A percentile compares a stretch with the other conserved stretches of the same genome.
Evolutionary conservation across 179 eudicot species (phyloP).

Genomic region (Corrigiola litoralis): DNA sequence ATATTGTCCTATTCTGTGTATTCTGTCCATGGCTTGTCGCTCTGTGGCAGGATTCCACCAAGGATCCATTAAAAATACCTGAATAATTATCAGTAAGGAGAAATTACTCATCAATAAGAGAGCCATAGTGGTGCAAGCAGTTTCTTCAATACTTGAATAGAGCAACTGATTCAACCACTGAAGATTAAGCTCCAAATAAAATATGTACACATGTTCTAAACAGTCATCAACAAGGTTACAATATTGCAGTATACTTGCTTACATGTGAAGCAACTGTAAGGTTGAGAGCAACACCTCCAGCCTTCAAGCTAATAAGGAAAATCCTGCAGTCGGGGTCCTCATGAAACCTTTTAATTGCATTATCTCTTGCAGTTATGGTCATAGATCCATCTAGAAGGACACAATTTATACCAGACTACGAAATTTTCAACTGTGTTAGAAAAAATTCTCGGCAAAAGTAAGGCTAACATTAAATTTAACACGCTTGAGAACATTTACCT

Average conservation of each 20-base stretch:
- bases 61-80: slow-evolving; percentile 99
- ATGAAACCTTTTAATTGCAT: slow-evolving; percentile 68
- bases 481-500: slow-evolving; percentile 33
- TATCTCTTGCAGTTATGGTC: slow-evolving; percentile 77
- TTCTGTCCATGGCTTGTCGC: slow-evolving; percentile 94
- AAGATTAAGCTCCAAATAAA: neutral
- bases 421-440: slow-evolving; percentile 3
- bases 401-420: slow-evolving; percentile 82
- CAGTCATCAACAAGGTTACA: no score
- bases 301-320: slow-evolving; percentile 91
- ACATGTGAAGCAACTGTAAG: slow-evolving; percentile 98
- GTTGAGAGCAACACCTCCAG: slow-evolving; percentile 97
- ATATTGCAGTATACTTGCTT: slow-evolving; percentile 23
- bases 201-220: no score
- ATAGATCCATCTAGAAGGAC: slow-evolving; percentile 82
- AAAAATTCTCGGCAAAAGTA: neutral
- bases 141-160: neutral
- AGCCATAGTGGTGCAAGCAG: no score
- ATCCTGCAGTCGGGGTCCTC: slow-evolving; percentile 77
- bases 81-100: neutral
- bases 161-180: neutral
- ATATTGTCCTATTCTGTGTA: slow-evolving; percentile 88
- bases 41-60: slow-evolving; percentile 99
- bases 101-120: neutral
- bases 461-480: neutral